Base-by-base conservation (phyloP, 495 filamentous ascomycete genomes). In the Aspergillus panamensis region DNA sequence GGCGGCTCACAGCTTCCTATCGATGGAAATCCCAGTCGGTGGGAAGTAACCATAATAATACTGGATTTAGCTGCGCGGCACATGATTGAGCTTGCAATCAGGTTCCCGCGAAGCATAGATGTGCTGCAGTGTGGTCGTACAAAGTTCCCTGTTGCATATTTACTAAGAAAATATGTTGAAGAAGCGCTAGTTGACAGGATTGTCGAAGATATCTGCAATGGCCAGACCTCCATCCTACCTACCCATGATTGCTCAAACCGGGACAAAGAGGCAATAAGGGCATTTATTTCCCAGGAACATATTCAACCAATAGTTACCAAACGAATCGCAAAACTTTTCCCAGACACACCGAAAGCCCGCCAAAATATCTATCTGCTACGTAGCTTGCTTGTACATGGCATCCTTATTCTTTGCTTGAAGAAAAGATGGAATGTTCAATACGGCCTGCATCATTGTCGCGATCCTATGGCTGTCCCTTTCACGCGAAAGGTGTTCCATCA, bases 351-450 rank as follows among this genome's bases (percentile, higher is more conserved):
- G 20, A 21, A 44, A 43, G 14, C 29, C 12, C 16, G 29, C 54
- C 40, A 65, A 7, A 58, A 20, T 45, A 55, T 90, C 0, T 69
- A 87, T 8, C 69, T 90, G 0, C 66, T 90, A 0, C 72, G 84
- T 6, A 86, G 87, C 0, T 69, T 91, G 0, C 60, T 92, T 3
- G 83, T 82, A 0, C 70, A 72, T 19, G 77, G 81, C 0, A 76
- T 90, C 0, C 65, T 91, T 0, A 32, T 62, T 0, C 84, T 88
- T 47, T 76, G 69, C 0, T 68, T 91, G 0, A 76, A 84, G 17
- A 89, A 89, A 63, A 73, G 88, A 4, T 90, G 83, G 82, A 72
- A 80, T n/a, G 87, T 92, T 8, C 78, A 89, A 43, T 91, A 86
- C 59, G 87, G 87, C 0, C 73, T 87, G 0, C 75, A 83, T 62